Conservation (phyloP, 2,329 filamentous ascomycete genomes). For the Acephala macrosclerotiorum region DNA sequence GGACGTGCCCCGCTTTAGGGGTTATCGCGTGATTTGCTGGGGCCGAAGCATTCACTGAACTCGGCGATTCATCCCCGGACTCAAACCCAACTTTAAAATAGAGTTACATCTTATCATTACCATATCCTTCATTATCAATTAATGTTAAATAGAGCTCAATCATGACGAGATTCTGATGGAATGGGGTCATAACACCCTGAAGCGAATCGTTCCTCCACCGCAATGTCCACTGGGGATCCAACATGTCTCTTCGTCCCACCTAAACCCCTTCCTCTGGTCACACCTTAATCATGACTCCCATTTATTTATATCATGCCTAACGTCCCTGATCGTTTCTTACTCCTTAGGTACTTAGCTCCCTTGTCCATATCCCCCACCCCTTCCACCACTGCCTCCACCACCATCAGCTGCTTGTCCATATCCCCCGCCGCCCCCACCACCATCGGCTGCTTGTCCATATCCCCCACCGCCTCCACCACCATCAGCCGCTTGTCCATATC, state of each 20-base stretch:
- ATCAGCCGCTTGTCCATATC: neutral
- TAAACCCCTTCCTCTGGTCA: too few species aligned
- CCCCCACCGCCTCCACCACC: constrained; percentile 13
- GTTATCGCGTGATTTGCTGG: too few species aligned
- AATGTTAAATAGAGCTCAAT: neutral
- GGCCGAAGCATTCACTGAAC: too few species aligned
- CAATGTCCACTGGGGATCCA: neutral
- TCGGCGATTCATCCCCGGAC: too few species aligned
- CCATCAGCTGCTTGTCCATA: neutral
- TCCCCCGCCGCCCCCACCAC: constrained; percentile 9
- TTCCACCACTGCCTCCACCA: too few species aligned
- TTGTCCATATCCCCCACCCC: too few species aligned
- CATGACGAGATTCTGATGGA: neutral
- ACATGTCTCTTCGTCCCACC: neutral
- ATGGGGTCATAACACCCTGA: neutral
- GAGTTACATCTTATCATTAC: too few species aligned
- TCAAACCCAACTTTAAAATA: too few species aligned
- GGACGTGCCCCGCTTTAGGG: too few species aligned
- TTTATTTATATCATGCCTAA: too few species aligned
- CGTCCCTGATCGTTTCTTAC: too few species aligned
- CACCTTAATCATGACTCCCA: too few species aligned
- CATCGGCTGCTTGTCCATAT: constrained; percentile 5
- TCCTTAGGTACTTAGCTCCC: neutral
- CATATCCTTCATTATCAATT: neutral
- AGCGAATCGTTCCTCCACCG: neutral